A percentile compares a stretch with the other conserved stretches of the same genome.
These are phyloP conservation scores for Gastrodia elata DNA, from an alignment of 106 monocot species.

Conservation along the genomic window DNA sequence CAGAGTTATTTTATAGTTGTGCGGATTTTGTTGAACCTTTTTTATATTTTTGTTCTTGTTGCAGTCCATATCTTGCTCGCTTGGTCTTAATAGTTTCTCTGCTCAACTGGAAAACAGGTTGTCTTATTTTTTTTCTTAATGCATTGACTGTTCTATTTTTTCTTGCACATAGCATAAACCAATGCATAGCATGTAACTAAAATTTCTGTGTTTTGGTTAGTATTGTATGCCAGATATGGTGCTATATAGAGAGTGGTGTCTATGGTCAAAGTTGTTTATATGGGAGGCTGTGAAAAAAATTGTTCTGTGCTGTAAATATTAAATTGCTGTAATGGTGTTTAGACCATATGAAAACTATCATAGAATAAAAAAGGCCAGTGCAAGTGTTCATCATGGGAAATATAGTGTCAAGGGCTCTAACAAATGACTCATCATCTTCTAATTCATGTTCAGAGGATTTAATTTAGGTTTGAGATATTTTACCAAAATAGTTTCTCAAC, in stretches of 20 bases:
- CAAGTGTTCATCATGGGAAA: conserved; percentile 1
- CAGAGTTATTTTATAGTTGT: background rate
- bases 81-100: conserved; percentile 67
- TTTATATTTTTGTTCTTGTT: conserved; percentile 11
- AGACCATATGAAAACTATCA: background rate
- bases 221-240: background rate
- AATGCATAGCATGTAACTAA: background rate
- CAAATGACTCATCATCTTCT: background rate
- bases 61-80: conserved; percentile 68
- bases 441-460: background rate
- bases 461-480: background rate
- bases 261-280: background rate
- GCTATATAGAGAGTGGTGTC: background rate
- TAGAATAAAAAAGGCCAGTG: background rate
- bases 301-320: conserved; percentile 1
- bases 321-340: background rate
- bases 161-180: background rate
- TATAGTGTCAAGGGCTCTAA: background rate
- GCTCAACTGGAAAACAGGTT: conserved; percentile 70
- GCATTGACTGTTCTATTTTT: background rate
- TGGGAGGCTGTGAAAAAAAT: background rate
- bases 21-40: background rate
- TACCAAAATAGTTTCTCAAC: background rate
- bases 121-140: conserved; percentile 3
- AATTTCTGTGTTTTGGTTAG: background rate